phyloP scores from a whole-genome alignment of 768 basidiomycete genomes.

The Bullera alba region DNA sequence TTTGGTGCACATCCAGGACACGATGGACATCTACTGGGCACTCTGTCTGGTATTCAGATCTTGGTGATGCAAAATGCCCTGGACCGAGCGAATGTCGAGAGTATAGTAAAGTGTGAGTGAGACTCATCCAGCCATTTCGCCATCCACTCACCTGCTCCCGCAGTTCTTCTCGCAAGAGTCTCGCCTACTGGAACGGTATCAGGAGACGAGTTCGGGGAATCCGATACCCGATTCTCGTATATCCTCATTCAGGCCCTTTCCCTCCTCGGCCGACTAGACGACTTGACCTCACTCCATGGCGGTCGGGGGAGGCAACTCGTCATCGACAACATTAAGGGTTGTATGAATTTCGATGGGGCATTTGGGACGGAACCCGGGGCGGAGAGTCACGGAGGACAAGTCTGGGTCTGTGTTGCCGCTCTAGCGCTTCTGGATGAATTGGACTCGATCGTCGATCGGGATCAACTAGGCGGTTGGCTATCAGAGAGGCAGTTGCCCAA shows the following conservation, averaged over 20 bases:
- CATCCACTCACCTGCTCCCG: neutral
- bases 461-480: slow-evolving; percentile 88
- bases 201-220: slow-evolving; percentile 86
- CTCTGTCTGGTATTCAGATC: slow-evolving; percentile 87
- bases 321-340: slow-evolving; percentile 63
- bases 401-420: slow-evolving; percentile 81
- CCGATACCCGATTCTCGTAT: slow-evolving; percentile 83
- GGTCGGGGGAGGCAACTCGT: slow-evolving; percentile 23
- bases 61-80: slow-evolving; percentile 76
- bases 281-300: slow-evolving; percentile 51
- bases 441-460: slow-evolving; percentile 60
- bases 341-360: slow-evolving; percentile 91
- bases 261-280: slow-evolving; percentile 66
- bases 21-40: slow-evolving; percentile 80
- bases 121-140: neutral
- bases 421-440: slow-evolving; percentile 79
- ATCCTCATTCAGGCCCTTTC: slow-evolving; percentile 78
- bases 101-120: slow-evolving; percentile 65
- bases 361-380: slow-evolving; percentile 78
- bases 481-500: slow-evolving; percentile 85
- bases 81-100: slow-evolving; percentile 59
- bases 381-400: slow-evolving; percentile 92
- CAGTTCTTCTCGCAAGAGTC: slow-evolving; percentile 79
- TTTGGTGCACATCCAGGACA: slow-evolving; percentile 91
- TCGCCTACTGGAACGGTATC: slow-evolving; percentile 73